These are phyloP conservation scores for Neoconidiobolus thromboides DNA, from an alignment of 371 early-diverging fungal species.

Conservation along the genomic window DNA sequence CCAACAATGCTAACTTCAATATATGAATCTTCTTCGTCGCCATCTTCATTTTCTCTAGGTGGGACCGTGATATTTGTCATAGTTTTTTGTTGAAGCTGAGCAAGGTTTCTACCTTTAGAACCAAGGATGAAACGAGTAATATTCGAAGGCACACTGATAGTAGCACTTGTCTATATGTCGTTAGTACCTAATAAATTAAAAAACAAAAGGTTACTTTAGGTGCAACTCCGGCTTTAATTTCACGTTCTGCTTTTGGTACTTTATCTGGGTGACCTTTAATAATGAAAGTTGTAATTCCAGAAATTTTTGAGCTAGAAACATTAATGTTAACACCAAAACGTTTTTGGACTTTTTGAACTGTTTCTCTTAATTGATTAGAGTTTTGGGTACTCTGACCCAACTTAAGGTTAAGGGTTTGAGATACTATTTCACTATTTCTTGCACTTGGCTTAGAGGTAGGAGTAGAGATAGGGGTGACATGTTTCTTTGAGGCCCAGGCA, in stretches of 20 bases:
- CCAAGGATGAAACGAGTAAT: conserved; percentile 74
- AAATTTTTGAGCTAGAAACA: conserved; percentile 53
- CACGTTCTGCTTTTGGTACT: conserved; percentile 62
- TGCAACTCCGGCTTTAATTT: conserved; percentile 48
- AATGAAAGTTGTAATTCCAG: conserved; percentile 61
- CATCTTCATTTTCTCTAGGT: conserved; percentile 11
- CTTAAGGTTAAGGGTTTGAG: conserved; percentile 40
- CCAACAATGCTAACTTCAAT: conserved; percentile 62
- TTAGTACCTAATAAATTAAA: background rate
- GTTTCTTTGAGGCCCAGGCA: background rate
- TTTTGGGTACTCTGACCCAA: conserved; percentile 29
- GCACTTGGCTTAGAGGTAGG: background rate
- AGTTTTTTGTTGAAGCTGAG: conserved; percentile 52
- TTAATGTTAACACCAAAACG: conserved; percentile 62
- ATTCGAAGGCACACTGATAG: conserved; percentile 53
- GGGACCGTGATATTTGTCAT: conserved; percentile 58
- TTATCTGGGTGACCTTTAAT: conserved; percentile 61
- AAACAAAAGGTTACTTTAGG: conserved; percentile 33
- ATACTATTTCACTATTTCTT: conserved; percentile 12
- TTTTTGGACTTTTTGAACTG: conserved; percentile 22
- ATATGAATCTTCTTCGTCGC: conserved; percentile 30
- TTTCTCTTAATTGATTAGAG: conserved; percentile 10
- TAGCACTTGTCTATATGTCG: conserved; percentile 14
- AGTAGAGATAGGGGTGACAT: background rate
- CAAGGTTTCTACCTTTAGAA: conserved; percentile 56